These are phyloP conservation scores for Rubus parviflorus DNA, from an alignment of 306 rosid genomes.

Conservation along the genomic window DNA sequence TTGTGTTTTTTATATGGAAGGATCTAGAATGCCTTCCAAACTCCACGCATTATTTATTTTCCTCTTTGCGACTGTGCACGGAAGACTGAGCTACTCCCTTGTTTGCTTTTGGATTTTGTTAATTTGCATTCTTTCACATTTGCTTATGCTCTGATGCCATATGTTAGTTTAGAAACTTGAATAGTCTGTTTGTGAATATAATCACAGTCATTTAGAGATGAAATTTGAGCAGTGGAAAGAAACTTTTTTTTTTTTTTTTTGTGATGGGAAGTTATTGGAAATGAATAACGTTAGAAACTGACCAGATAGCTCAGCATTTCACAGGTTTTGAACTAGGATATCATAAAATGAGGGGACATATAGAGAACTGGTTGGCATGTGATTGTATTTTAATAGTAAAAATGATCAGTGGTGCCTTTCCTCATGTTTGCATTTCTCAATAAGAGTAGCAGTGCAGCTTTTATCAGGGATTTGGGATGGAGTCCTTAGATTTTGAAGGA, in stretches of 20 bases:
- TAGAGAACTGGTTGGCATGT: neutral
- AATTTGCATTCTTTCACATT: neutral
- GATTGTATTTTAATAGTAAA: neutral
- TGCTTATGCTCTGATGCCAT: neutral
- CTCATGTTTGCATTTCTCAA: neutral
- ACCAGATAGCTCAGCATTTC: neutral
- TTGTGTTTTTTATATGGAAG: constrained; percentile 10
- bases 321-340: neutral
- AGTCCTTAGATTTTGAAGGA: neutral
- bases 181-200: neutral
- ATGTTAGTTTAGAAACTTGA: neutral
- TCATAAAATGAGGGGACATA: neutral
- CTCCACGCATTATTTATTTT: neutral
- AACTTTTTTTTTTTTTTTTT: neutral
- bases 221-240: neutral
- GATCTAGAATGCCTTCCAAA: neutral
- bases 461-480: neutral
- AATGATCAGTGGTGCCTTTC: neutral
- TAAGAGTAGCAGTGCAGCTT: neutral
- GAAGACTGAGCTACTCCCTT: neutral
- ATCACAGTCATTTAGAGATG: neutral
- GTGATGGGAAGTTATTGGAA: neutral
- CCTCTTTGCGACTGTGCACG: neutral
- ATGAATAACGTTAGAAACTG: neutral
- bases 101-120: neutral